Evolutionary conservation across 805 yeast species (phyloP).

Genomic region (Lachancea quebecensis): DNA sequence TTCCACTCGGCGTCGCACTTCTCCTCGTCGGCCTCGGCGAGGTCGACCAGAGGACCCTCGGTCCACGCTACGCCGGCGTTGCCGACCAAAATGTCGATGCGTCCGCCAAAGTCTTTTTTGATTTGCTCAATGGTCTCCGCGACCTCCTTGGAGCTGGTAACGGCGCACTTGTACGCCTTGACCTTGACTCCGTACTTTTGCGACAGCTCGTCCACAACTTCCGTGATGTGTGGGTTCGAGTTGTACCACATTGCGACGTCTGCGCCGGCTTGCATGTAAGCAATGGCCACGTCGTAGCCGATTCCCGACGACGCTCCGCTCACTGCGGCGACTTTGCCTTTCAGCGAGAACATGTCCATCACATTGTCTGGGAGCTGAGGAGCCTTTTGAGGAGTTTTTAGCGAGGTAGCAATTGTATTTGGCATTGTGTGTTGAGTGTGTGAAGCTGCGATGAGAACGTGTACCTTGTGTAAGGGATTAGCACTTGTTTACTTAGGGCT

Average conservation of each 20-base stretch:
- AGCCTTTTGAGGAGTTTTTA: constrained; percentile 39
- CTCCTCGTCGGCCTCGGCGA: constrained; percentile 33
- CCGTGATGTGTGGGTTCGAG: constrained; percentile 41
- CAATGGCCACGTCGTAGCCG: constrained; percentile 74
- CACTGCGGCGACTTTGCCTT: constrained; percentile 75
- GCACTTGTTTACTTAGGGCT: too few relatives aligned
- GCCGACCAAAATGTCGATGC: constrained; percentile 74
- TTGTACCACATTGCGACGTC: constrained; percentile 67
- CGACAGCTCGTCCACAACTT: constrained; percentile 30
- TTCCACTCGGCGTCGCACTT: constrained; percentile 58
- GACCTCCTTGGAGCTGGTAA: constrained; percentile 23
- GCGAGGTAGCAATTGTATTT: constrained; percentile 19
- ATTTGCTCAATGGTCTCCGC: constrained; percentile 32
- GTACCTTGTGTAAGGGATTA: too few relatives aligned
- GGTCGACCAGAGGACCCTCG: constrained; percentile 49
- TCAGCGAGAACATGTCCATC: constrained; percentile 65
- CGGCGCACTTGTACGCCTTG: constrained; percentile 42
- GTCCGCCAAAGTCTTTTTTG: constrained; percentile 63
- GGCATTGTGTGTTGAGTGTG: constrained; percentile 1
- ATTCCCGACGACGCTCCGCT: constrained; percentile 86
- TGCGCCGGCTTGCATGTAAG: constrained; percentile 83
- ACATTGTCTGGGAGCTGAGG: constrained; percentile 49
- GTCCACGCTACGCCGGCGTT: constrained; percentile 91
- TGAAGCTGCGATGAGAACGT: too few relatives aligned
- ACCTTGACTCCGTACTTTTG: constrained; percentile 52